A percentile compares a stretch with the other conserved stretches of the same genome.
Conservation (phyloP, 352 stramenopile species). For the Globisporangium megalacanthum region DNA sequence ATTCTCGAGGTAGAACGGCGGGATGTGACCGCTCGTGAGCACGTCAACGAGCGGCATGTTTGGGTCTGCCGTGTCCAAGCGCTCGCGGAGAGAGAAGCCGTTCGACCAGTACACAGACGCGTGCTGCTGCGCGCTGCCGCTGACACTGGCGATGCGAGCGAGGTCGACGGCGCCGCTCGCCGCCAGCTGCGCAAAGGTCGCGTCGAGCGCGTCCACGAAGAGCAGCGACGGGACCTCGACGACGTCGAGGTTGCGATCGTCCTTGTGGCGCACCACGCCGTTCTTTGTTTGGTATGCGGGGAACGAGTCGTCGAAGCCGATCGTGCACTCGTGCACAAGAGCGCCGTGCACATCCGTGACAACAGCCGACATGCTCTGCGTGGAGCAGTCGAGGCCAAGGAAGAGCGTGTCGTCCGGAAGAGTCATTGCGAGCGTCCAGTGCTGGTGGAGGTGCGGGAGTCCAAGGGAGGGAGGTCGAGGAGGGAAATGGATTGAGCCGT, state of each 20-base stretch:
- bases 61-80: slow-evolving; percentile 22
- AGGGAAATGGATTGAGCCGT: too few species aligned
- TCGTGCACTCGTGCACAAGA: slow-evolving; percentile 46
- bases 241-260: slow-evolving; percentile 20
- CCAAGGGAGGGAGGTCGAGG: too few species aligned
- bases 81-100: slow-evolving; percentile 32
- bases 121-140: slow-evolving; percentile 80
- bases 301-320: slow-evolving; percentile 71
- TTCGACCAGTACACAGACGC: slow-evolving; percentile 74
- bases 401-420: slow-evolving; percentile 19
- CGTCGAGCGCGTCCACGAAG: slow-evolving; percentile 76
- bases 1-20: slow-evolving; percentile 48
- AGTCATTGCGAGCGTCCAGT: too few species aligned
- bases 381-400: slow-evolving; percentile 79
- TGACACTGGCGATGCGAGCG: slow-evolving; percentile 47
- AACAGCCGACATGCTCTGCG: slow-evolving; percentile 79
- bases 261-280: slow-evolving; percentile 43
- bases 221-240: slow-evolving; percentile 72
- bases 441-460: too few species aligned
- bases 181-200: slow-evolving; percentile 44
- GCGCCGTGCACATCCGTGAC: slow-evolving; percentile 32
- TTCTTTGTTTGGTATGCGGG: slow-evolving; percentile 59
- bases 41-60: slow-evolving; percentile 12
- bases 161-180: slow-evolving; percentile 24
- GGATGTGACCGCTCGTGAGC: slow-evolving; percentile 8